A percentile compares a stretch with the other conserved stretches of the same genome.
Evolutionary conservation across 441 rosid genomes (phyloP).

Genomic region (Daphne laureola): DNA sequence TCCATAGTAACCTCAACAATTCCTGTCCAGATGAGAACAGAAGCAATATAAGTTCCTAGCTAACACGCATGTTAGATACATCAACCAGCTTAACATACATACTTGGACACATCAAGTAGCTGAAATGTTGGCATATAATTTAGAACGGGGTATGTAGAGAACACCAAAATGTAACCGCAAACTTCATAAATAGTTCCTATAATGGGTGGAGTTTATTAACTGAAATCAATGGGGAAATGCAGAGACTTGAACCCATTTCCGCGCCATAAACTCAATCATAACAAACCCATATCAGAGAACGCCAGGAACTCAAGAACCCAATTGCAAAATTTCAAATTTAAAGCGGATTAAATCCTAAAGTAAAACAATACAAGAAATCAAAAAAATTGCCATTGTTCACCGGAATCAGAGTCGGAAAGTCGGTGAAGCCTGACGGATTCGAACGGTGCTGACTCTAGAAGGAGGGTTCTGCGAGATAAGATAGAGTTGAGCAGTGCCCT

Average conservation of each 20-base stretch:
- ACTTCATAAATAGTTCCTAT: no score
- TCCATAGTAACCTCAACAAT: slow-evolving; percentile 69
- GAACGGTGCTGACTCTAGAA: slow-evolving; percentile 52
- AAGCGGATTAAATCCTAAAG: not conserved
- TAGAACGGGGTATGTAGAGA: not conserved
- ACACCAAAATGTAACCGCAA: not conserved
- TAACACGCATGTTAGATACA: not conserved
- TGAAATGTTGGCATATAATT: not conserved
- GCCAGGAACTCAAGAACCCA: not conserved
- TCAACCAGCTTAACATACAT: not conserved
- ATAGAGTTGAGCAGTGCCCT: not conserved
- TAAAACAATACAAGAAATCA: not conserved
- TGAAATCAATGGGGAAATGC: no score
- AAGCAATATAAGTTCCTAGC: slow-evolving; percentile 1
- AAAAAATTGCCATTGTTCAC: slow-evolving; percentile 17
- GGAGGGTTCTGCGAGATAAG: slow-evolving; percentile 29
- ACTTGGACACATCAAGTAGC: not conserved
- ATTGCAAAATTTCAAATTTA: not conserved
- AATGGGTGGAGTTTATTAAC: no score
- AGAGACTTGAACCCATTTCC: slow-evolving; percentile 17
- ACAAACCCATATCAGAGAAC: not conserved
- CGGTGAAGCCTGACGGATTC: slow-evolving; percentile 58
- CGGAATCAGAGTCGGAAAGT: slow-evolving; percentile 60
- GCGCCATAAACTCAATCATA: not conserved
- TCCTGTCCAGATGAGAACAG: slow-evolving; percentile 31